phyloP scores from a whole-genome alignment of 768 basidiomycete genomes.

The Amyloporia xantha region DNA sequence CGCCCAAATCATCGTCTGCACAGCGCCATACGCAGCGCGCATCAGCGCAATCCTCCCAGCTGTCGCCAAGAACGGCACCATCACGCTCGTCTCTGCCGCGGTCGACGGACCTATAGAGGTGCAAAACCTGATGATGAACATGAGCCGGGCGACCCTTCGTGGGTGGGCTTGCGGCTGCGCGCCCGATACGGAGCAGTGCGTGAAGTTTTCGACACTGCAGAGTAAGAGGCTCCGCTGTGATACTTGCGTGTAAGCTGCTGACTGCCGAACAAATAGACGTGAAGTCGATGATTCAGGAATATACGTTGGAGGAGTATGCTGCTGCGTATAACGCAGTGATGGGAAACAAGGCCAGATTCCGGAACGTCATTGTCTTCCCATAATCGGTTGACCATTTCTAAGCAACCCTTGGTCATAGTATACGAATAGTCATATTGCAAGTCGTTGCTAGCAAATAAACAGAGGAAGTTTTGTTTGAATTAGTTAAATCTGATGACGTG shows the following conservation, averaged over 20 bases:
- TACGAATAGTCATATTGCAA: no score
- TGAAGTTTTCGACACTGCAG: constrained; percentile 6
- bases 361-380: constrained; percentile 10
- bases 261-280: no score
- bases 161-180: constrained; percentile 9
- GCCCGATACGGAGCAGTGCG: constrained; percentile 7
- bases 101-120: constrained; percentile 7
- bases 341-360: constrained; percentile 8
- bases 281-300: constrained; percentile 1
- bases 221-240: constrained; percentile 1
- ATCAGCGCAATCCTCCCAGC: constrained; percentile 15
- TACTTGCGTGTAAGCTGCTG: no score
- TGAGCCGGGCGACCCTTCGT: constrained; percentile 5
- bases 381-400: no score
- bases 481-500: no score
- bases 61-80: constrained; percentile 14
- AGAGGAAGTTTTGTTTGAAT: no score
- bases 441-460: no score
- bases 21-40: constrained; percentile 21
- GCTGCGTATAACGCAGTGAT: constrained; percentile 7
- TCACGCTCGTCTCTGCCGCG: constrained; percentile 10
- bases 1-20: constrained; percentile 31
- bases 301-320: neutral
- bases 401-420: no score
- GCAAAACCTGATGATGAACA: constrained; percentile 7